Evolutionary conservation across 345 rosid species (phyloP).

Genomic region (Hibiscus trionum): DNA sequence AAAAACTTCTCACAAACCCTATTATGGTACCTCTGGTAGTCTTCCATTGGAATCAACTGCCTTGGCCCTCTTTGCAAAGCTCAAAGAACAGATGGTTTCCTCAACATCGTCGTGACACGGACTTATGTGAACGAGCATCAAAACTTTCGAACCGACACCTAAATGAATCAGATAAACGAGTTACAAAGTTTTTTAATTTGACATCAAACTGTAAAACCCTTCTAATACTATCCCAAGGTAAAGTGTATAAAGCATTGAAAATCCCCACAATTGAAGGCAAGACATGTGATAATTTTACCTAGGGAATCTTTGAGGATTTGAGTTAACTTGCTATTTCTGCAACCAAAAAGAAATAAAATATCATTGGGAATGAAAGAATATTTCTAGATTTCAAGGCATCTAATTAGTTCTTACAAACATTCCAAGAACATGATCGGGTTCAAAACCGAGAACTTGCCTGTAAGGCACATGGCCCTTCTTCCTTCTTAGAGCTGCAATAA

Average conservation of each 20-base stretch:
- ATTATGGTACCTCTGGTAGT: slow-evolving; percentile 38
- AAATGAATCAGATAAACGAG: slow-evolving; percentile 11
- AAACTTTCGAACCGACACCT: slow-evolving; percentile 74
- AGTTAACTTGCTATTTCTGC: slow-evolving; percentile 97
- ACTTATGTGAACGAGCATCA: slow-evolving; percentile 88
- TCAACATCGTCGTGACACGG: slow-evolving; percentile 66
- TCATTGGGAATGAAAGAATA: slow-evolving; percentile 13
- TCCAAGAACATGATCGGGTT: slow-evolving; percentile 5
- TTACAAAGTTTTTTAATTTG: not conserved
- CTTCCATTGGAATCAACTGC: slow-evolving; percentile 57
- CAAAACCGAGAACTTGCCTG: slow-evolving; percentile 51
- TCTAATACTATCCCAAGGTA: not conserved
- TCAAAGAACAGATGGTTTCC: slow-evolving; percentile 77
- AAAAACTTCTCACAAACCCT: not conserved
- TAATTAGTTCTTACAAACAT: slow-evolving; percentile 2
- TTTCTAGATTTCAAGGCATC: slow-evolving; percentile 1
- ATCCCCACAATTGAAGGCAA: slow-evolving; percentile 2
- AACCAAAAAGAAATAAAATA: slow-evolving; percentile 19
- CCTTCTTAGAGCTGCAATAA: slow-evolving; percentile 81
- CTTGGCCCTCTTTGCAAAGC: slow-evolving; percentile 82
- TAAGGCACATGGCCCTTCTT: slow-evolving; percentile 86
- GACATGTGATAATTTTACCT: slow-evolving; percentile 36
- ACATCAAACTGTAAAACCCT: not conserved
- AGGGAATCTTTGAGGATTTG: slow-evolving; percentile 93
- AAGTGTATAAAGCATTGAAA: not conserved